Conservation (phyloP, 306 rosid genomes). For the Heteromeles arbutifolia region DNA sequence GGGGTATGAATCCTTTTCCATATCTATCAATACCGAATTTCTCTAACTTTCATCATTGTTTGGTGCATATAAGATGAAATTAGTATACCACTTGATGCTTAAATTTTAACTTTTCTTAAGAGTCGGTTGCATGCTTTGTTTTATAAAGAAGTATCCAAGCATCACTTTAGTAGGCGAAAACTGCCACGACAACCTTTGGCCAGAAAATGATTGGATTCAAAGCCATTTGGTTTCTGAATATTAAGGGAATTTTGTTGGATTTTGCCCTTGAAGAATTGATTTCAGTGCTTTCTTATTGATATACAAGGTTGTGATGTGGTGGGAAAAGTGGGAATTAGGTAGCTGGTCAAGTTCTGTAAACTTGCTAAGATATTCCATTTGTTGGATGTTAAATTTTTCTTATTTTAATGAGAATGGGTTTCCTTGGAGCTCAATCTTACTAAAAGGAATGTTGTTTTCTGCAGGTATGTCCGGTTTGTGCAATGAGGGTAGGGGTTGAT, state of each 20-base stretch:
- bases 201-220: not conserved
- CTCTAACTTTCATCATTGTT: not conserved
- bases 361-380: not conserved
- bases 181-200: not conserved
- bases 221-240: not conserved
- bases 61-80: not conserved
- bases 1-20: slow-evolving; percentile 54
- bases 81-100: not conserved
- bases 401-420: not conserved
- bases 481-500: slow-evolving; percentile 92
- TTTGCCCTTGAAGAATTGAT: not conserved
- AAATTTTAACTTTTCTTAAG: not conserved
- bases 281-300: not conserved
- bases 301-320: not conserved
- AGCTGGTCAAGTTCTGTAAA: not conserved
- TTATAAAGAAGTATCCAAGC: not conserved
- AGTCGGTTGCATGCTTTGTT: not conserved
- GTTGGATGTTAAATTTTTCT: not conserved
- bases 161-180: not conserved
- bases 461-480: slow-evolving; percentile 97
- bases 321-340: not conserved
- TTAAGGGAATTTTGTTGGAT: not conserved
- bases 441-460: slow-evolving; percentile 12
- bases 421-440: slow-evolving; percentile 1
- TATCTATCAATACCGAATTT: not conserved